Evolutionary conservation across 106 monocot species (phyloP).

Genomic region (Dactylorhiza incarnata): DNA sequence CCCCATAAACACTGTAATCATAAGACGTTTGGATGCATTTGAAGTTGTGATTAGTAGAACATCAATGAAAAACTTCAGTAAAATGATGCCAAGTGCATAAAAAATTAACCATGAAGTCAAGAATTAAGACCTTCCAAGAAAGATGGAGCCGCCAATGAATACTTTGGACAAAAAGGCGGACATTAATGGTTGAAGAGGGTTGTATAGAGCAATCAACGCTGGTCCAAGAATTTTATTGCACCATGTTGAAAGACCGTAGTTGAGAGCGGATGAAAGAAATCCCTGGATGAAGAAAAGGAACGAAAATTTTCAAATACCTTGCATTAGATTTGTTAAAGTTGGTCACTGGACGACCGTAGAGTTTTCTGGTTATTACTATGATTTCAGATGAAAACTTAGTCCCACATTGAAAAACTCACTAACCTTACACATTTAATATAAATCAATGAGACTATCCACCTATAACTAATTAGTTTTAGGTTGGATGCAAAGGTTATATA

Average conservation of each 20-base stretch:
- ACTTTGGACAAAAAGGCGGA: slow-evolving; percentile 59
- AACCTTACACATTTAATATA: too few relatives aligned
- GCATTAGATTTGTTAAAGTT: background rate
- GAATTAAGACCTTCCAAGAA: slow-evolving; percentile 52
- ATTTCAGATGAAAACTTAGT: too few relatives aligned
- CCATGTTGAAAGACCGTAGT: slow-evolving; percentile 65
- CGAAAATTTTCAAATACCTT: background rate
- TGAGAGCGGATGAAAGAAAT: slow-evolving; percentile 50
- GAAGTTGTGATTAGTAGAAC: background rate
- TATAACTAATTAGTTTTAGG: too few relatives aligned
- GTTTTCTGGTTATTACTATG: too few relatives aligned
- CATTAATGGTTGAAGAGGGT: slow-evolving; percentile 67
- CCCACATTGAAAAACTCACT: too few relatives aligned
- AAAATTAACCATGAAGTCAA: background rate
- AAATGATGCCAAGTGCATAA: too few relatives aligned
- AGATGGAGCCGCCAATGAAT: slow-evolving; percentile 69
- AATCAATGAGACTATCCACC: too few relatives aligned
- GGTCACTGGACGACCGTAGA: background rate
- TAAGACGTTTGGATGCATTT: background rate
- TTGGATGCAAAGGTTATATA: too few relatives aligned
- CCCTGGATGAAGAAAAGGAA: slow-evolving; percentile 22
- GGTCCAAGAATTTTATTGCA: slow-evolving; percentile 74
- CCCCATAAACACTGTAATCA: slow-evolving; percentile 45
- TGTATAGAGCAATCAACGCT: slow-evolving; percentile 64
- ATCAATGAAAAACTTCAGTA: too few relatives aligned